Percentiles rank a stretch among this genome's conserved stretches.
phyloP scores from a whole-genome alignment of 2,329 filamentous ascomycete species.

The Penicillium sp. region DNA sequence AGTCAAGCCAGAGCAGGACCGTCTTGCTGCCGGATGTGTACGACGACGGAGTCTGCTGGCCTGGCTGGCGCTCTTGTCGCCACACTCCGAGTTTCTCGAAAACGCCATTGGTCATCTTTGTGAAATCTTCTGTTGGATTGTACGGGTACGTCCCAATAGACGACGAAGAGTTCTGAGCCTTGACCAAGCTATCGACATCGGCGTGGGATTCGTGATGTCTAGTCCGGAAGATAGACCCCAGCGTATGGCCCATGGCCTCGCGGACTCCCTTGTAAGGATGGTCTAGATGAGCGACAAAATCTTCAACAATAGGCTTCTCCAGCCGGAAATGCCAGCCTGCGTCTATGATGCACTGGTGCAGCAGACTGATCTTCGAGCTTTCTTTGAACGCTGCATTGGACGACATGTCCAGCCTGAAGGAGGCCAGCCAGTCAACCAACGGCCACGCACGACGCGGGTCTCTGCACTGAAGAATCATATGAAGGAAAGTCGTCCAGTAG shows the following conservation, averaged over 20 bases:
- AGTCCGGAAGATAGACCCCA: slow-evolving; percentile 84
- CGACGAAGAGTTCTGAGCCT: slow-evolving; percentile 72
- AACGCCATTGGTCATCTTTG: slow-evolving; percentile 65
- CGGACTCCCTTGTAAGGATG: slow-evolving; percentile 97
- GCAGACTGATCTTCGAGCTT: slow-evolving; percentile 87
- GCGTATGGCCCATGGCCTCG: slow-evolving; percentile 85
- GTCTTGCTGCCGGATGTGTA: slow-evolving; percentile 98
- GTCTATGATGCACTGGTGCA: slow-evolving; percentile 83
- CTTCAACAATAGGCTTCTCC: slow-evolving; percentile 78
- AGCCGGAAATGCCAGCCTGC: slow-evolving; percentile 94
- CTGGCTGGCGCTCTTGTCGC: slow-evolving; percentile 77
- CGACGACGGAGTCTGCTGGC: slow-evolving; percentile 86
- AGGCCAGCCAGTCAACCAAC: slow-evolving; percentile 73
- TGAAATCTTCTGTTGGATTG: slow-evolving; percentile 69
- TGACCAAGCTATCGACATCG: slow-evolving; percentile 69
- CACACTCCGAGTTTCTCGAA: slow-evolving; percentile 80
- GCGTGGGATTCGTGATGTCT: slow-evolving; percentile 92
- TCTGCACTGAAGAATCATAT: slow-evolving; percentile 80
- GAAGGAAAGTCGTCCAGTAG: slow-evolving; percentile 94
- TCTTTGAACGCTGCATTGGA: slow-evolving; percentile 99
- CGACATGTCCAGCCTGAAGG: slow-evolving; percentile 86
- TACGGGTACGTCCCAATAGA: slow-evolving; percentile 85
- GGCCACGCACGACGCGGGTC: slow-evolving; percentile 86
- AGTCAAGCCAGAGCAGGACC: slow-evolving; percentile 90
- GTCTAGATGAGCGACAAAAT: slow-evolving; percentile 88